Percentiles rank a stretch among this genome's conserved stretches.
Evolutionary conservation across 1,284 basidiomycete genomes (phyloP).

Genomic region (Cryptococcus sp.): DNA sequence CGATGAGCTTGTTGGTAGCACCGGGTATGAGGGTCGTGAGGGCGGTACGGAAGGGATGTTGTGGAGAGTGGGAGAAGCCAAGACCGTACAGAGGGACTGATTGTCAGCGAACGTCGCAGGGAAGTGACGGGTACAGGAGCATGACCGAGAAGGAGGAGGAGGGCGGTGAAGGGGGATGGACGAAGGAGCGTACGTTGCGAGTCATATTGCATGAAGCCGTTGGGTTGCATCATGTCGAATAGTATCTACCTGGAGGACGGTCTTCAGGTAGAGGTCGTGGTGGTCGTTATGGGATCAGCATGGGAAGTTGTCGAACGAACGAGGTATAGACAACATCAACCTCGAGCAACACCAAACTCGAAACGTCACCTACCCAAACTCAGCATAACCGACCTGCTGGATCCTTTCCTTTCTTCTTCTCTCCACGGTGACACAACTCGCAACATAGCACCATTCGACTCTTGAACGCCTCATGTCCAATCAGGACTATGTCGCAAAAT

Average conservation of each 20-base stretch:
- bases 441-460: not conserved
- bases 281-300: too few species aligned
- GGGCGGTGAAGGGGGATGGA: not conserved
- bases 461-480: constrained; percentile 21
- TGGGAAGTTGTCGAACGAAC: too few species aligned
- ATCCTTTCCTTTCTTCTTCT: not conserved
- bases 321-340: too few species aligned
- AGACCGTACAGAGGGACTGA: constrained; percentile 45
- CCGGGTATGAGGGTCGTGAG: constrained; percentile 38
- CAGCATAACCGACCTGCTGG: not conserved
- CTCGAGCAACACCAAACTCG: too few species aligned
- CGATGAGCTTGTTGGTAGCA: constrained; percentile 38
- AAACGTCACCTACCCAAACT: too few species aligned
- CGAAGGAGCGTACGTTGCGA: constrained; percentile 8
- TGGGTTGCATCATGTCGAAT: too few species aligned
- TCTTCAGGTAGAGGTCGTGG: too few species aligned
- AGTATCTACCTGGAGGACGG: too few species aligned
- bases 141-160: not conserved
- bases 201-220: constrained; percentile 17
- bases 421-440: not conserved
- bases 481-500: constrained; percentile 44
- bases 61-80: constrained; percentile 39
- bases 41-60: constrained; percentile 38
- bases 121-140: not conserved
- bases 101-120: constrained; percentile 3